Base-by-base conservation (phyloP, 345 rosid species). In the Boechera divaricarpa region DNA sequence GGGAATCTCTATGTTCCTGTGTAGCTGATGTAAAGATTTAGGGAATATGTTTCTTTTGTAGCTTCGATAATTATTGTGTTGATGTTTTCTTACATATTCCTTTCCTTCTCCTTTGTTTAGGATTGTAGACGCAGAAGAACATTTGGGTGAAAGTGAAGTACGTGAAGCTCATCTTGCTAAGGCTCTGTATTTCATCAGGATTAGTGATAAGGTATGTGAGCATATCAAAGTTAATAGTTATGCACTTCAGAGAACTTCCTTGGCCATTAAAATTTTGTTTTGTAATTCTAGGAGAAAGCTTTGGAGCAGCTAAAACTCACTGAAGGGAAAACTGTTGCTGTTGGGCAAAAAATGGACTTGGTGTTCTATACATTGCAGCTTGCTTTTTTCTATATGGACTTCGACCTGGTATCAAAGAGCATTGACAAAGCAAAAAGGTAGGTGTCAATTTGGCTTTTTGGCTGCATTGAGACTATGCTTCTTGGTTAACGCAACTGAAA, bases 121-220 rank as follows among this genome's bases (percentile, higher is more conserved):
- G 88, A 96, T 96, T 82, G 88, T 97, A 15, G 98, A 96, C 79
- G 97, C 99, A 73, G 99, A 92, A 87, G 98, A 96, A 71, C 93
- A 93, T 73, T 83, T 91, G 76, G 99, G 98, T 54, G 98, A 93
- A 82, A 96, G 98, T 83, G 99, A 96, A 89, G 97, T 93, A 53
- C 88, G 97, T 67, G 98, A 96, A 88, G 95, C 99, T 70, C 98
- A 96, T 84, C 87, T 96, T 77, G 97, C 98, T 10, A 96, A 93
- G 79, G 90, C 99, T 69, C 74, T 96, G 78, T 89, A 86, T 85
- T 96, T 78, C 84, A 85, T 96, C 75, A 86, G 82, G 83, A 90
- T 90, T 63, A 91, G 95, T 76, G 95, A 91, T 73, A 96, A 90
- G 97, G 99, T 96, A 59, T 26, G 69, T 48, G 47, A 68, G 21